Conservation (phyloP, 208 protist genomes). For the Strigomonas culicis region DNA sequence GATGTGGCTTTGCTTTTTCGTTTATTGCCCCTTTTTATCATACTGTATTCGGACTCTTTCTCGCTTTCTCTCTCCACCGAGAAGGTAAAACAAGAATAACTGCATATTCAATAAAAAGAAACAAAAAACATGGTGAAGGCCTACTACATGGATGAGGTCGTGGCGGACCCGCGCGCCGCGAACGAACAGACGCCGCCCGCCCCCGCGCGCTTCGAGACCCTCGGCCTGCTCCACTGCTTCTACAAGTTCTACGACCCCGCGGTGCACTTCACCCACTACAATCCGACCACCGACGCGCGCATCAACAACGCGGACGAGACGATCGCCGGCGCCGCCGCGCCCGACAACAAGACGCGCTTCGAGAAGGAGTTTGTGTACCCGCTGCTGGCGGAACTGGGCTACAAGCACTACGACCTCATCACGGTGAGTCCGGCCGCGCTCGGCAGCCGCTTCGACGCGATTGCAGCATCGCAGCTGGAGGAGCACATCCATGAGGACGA, state of each 20-base stretch:
- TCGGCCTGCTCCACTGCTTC: background rate
- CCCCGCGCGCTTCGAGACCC: background rate
- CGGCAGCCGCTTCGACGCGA: constrained; percentile 28
- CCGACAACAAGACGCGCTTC: no score
- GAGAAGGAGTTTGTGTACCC: constrained; percentile 24
- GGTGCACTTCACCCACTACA: no score
- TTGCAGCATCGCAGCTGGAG: constrained; percentile 53
- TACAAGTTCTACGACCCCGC: background rate
- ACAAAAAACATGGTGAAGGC: background rate
- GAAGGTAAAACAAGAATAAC: background rate
- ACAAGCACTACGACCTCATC: constrained; percentile 51
- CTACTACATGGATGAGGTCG: background rate
- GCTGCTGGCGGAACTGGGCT: constrained; percentile 38
- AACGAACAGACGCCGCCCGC: background rate
- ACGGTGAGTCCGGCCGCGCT: constrained; percentile 15
- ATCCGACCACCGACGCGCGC: constrained; percentile 16
- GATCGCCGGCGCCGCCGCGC: no score
- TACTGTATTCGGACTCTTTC: constrained; percentile 1
- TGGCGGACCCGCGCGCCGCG: background rate
- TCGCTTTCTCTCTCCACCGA: background rate
- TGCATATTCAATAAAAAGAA: background rate
- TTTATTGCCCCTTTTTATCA: background rate
- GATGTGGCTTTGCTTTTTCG: background rate
- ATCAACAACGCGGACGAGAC: no score
- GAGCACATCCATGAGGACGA: constrained; percentile 91